Percentiles rank a stretch among this genome's conserved stretches.
These are phyloP conservation scores for Aspergillus sergii DNA, from an alignment of 2,329 filamentous ascomycete genomes.

Conservation along the genomic window DNA sequence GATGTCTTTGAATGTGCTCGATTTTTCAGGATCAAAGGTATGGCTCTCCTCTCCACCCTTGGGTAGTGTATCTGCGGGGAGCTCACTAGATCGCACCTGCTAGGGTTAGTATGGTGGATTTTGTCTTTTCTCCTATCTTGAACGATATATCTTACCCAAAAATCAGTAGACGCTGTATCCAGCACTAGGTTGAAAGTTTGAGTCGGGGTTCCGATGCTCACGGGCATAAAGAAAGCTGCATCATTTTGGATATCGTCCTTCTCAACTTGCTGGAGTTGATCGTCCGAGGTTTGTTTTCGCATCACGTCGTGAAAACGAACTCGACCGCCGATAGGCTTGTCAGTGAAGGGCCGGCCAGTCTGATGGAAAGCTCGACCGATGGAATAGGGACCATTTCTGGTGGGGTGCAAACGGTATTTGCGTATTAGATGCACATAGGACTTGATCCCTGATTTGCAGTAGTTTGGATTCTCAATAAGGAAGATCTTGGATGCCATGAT, in stretches of 20 bases:
- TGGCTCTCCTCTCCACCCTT: slow-evolving; percentile 45
- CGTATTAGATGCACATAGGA: slow-evolving; percentile 64
- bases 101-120: slow-evolving; percentile 4
- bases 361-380: slow-evolving; percentile 53
- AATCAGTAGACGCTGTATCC: slow-evolving; percentile 70
- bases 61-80: neutral
- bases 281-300: slow-evolving; percentile 47
- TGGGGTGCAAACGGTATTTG: slow-evolving; percentile 66
- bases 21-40: slow-evolving; percentile 64
- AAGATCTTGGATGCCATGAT: slow-evolving; percentile 50
- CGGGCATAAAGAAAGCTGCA: slow-evolving; percentile 64
- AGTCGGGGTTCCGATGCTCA: slow-evolving; percentile 65
- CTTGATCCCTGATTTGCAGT: slow-evolving; percentile 61
- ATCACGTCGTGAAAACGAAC: slow-evolving; percentile 52
- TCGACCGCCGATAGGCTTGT: slow-evolving; percentile 53
- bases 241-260: slow-evolving; percentile 70
- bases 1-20: slow-evolving; percentile 59
- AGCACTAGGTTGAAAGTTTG: slow-evolving; percentile 67
- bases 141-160: slow-evolving; percentile 60
- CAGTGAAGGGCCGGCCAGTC: slow-evolving; percentile 51
- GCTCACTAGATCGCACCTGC: slow-evolving; percentile 12
- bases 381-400: slow-evolving; percentile 64
- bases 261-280: slow-evolving; percentile 53
- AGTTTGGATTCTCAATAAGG: slow-evolving; percentile 61
- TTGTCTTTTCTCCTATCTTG: neutral